Evolutionary conservation across 2,329 filamentous ascomycete genomes (phyloP).

Genomic region (Cadophora gregata): DNA sequence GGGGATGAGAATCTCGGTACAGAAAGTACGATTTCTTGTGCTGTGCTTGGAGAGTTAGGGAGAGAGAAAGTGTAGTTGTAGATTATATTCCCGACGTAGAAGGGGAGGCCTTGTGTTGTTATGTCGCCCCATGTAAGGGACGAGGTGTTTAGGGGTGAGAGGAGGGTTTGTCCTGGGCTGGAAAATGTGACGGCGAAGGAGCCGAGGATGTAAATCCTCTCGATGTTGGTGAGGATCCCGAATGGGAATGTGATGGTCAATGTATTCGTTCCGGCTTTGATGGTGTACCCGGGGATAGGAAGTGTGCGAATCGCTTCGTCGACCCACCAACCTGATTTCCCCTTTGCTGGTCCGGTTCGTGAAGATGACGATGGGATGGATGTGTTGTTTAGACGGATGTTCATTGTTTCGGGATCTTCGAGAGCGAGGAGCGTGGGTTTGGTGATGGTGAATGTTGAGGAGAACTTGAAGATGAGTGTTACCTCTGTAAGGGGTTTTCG

Average conservation of each 20-base stretch:
- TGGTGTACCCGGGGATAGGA: slow-evolving; percentile 31
- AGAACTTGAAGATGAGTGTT: slow-evolving; percentile 39
- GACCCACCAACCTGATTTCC: slow-evolving; percentile 40
- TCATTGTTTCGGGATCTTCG: slow-evolving; percentile 37
- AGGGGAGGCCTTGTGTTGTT: slow-evolving; percentile 39
- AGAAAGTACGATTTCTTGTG: slow-evolving; percentile 21
- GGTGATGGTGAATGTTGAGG: slow-evolving; percentile 31
- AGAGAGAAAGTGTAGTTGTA: slow-evolving; percentile 34
- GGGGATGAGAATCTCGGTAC: slow-evolving; percentile 39
- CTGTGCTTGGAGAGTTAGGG: neutral
- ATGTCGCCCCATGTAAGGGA: slow-evolving; percentile 40
- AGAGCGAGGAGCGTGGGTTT: slow-evolving; percentile 36
- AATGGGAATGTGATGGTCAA: slow-evolving; percentile 40
- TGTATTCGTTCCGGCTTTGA: slow-evolving; percentile 37
- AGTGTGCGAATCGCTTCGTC: slow-evolving; percentile 43
- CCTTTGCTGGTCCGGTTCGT: neutral
- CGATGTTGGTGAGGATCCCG: slow-evolving; percentile 42
- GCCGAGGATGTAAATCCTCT: slow-evolving; percentile 44
- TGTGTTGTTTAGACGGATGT: slow-evolving; percentile 36
- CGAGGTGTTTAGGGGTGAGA: slow-evolving; percentile 20
- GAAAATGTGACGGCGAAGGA: slow-evolving; percentile 38
- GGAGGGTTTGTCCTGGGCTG: neutral
- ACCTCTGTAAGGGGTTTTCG: slow-evolving; percentile 34
- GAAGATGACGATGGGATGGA: slow-evolving; percentile 17
- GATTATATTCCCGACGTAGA: slow-evolving; percentile 42